A percentile compares a stretch with the other conserved stretches of the same genome.
Conservation (phyloP, 2,329 filamentous ascomycete genomes). For the Dothistroma pini region DNA sequence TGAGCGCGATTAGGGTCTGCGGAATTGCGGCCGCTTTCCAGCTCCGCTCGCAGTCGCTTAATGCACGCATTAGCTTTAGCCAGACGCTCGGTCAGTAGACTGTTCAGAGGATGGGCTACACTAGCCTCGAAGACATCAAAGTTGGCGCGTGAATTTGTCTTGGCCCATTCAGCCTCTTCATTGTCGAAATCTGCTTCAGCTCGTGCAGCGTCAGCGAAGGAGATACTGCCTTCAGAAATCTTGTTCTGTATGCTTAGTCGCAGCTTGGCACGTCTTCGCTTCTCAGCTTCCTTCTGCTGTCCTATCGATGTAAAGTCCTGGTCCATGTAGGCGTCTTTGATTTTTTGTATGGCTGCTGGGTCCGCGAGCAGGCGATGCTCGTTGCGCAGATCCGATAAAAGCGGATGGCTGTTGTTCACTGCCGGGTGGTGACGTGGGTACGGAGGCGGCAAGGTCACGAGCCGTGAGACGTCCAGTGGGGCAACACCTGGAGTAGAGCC, state of each 20-base stretch:
- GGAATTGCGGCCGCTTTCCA: slow-evolving; percentile 68
- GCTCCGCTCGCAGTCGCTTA: slow-evolving; percentile 65
- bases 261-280: slow-evolving; percentile 30
- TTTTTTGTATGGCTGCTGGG: slow-evolving; percentile 63
- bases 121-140: slow-evolving; percentile 81
- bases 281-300: slow-evolving; percentile 36
- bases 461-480: slow-evolving; percentile 75
- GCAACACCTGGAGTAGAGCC: slow-evolving; percentile 25
- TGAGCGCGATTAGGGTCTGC: slow-evolving; percentile 77
- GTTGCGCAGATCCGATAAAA: slow-evolving; percentile 72
- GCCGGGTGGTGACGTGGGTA: slow-evolving; percentile 94
- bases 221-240: slow-evolving; percentile 72
- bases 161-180: slow-evolving; percentile 66
- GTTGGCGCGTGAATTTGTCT: slow-evolving; percentile 70
- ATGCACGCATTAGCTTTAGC: slow-evolving; percentile 72
- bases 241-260: slow-evolving; percentile 66
- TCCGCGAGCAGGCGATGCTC: slow-evolving; percentile 72
- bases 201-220: slow-evolving; percentile 71
- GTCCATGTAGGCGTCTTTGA: slow-evolving; percentile 33
- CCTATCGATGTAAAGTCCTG: slow-evolving; percentile 42
- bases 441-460: slow-evolving; percentile 88
- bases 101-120: slow-evolving; percentile 80
- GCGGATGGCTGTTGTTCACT: slow-evolving; percentile 92
- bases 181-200: slow-evolving; percentile 72
- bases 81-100: slow-evolving; percentile 73